Conservation (phyloP, 2,329 filamentous ascomycete genomes). For the Davidsoniella eucalypti region DNA sequence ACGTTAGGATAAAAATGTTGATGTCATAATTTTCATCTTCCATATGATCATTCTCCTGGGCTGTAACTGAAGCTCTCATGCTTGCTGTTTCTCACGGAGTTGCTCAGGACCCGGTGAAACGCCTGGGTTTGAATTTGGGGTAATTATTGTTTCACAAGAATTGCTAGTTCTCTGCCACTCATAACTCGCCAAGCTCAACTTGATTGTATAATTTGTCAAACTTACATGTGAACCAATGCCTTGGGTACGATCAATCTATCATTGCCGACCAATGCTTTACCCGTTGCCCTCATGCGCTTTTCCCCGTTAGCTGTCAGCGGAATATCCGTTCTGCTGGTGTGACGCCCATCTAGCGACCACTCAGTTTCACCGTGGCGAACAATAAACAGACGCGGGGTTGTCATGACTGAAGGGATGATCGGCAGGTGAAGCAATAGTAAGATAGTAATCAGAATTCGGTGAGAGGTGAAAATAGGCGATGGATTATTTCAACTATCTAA, state of each 20-base stretch:
- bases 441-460: background rate
- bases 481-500: background rate
- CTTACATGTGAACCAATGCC: constrained; percentile 69
- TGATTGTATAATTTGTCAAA: constrained; percentile 9
- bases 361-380: constrained; percentile 87
- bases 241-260: constrained; percentile 72
- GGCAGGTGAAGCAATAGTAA: background rate
- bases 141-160: no score
- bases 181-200: background rate
- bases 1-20: background rate
- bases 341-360: constrained; percentile 75
- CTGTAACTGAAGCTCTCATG: no score
- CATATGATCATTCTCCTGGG: no score
- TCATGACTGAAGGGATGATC: constrained; percentile 16
- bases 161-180: no score
- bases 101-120: background rate
- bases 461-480: background rate
- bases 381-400: constrained; percentile 60
- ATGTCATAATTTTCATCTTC: no score
- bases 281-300: constrained; percentile 59
- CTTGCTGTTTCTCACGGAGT: no score
- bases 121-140: no score
- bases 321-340: constrained; percentile 78
- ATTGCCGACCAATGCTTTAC: constrained; percentile 65
- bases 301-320: constrained; percentile 69